Evolutionary conservation across 306 rosid genomes (phyloP).

Genomic region (cucumber (Cucumis sativus)): DNA sequence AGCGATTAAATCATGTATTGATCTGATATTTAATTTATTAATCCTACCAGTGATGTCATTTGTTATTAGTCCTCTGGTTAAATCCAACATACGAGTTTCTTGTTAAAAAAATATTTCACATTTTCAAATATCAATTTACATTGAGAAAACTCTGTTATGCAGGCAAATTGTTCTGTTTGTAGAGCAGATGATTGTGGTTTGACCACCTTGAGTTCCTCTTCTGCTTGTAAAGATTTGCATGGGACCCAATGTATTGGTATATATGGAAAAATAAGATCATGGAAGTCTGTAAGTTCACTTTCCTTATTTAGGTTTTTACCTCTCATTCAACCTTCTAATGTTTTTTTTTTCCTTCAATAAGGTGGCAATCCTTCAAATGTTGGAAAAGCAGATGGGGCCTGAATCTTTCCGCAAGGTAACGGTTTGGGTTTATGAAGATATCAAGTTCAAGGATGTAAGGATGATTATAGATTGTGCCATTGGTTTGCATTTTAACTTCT

Average conservation of each 20-base stretch:
- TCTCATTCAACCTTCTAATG: not conserved
- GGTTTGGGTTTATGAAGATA: conserved; percentile 9
- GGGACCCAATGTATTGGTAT: conserved; percentile 88
- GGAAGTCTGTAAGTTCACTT: conserved; percentile 77
- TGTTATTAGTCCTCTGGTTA: not conserved
- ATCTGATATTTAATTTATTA: not conserved
- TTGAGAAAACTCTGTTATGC: conserved; percentile 8
- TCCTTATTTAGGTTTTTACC: not conserved
- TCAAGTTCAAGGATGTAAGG: conserved; percentile 2
- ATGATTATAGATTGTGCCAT: not conserved
- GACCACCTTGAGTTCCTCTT: conserved; percentile 75
- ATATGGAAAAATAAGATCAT: conserved; percentile 80
- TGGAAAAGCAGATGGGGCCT: conserved; percentile 99
- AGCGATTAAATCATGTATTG: not conserved
- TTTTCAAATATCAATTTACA: not conserved
- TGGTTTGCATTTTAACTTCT: not conserved
- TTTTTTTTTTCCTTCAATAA: conserved; percentile 7
- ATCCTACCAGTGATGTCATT: not conserved
- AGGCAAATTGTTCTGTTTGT: conserved; percentile 93
- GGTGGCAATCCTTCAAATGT: conserved; percentile 96
- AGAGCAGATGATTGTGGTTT: conserved; percentile 72
- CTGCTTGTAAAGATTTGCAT: conserved; percentile 83
- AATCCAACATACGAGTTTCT: not conserved
- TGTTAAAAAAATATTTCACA: not conserved
- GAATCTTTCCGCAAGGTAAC: conserved; percentile 93